These are phyloP conservation scores for Gracilaria domingensis DNA, from an alignment of 23 red algal species.

Conservation along the genomic window DNA sequence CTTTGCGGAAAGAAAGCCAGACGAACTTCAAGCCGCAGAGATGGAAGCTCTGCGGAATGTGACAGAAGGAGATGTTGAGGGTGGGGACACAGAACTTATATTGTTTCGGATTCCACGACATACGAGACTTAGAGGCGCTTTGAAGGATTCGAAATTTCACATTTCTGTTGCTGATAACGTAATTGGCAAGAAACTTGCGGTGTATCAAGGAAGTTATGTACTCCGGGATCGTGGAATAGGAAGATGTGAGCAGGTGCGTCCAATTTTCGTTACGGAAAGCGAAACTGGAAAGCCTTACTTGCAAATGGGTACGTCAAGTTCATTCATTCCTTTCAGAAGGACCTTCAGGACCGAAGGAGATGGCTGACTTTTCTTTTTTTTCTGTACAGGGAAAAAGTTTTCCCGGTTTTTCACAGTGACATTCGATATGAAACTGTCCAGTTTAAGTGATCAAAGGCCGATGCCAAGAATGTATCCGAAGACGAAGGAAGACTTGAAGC, in stretches of 20 bases:
- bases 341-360: neutral
- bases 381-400: constrained; percentile 41
- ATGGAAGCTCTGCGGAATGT: constrained; percentile 13
- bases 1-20: neutral
- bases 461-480: constrained; percentile 30
- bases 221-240: constrained; percentile 30
- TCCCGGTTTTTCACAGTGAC: constrained; percentile 44
- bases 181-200: constrained; percentile 29
- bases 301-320: constrained; percentile 45
- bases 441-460: neutral
- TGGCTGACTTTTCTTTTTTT: constrained; percentile 11
- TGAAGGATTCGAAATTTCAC: constrained; percentile 37
- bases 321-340: neutral
- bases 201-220: constrained; percentile 43
- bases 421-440: constrained; percentile 43
- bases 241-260: constrained; percentile 26
- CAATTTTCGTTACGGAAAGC: constrained; percentile 37
- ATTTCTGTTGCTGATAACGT: constrained; percentile 15
- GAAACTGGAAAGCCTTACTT: neutral
- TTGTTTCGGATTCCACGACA: constrained; percentile 47
- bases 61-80: constrained; percentile 4
- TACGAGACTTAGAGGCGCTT: constrained; percentile 13
- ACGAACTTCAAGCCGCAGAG: constrained; percentile 16
- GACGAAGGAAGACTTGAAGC: neutral
- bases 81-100: constrained; percentile 51